Evolutionary conservation across 306 rosid species (phyloP), one percentile per base, ranked within the genome.

Genomic region (Cucurbita maxima): DNA sequence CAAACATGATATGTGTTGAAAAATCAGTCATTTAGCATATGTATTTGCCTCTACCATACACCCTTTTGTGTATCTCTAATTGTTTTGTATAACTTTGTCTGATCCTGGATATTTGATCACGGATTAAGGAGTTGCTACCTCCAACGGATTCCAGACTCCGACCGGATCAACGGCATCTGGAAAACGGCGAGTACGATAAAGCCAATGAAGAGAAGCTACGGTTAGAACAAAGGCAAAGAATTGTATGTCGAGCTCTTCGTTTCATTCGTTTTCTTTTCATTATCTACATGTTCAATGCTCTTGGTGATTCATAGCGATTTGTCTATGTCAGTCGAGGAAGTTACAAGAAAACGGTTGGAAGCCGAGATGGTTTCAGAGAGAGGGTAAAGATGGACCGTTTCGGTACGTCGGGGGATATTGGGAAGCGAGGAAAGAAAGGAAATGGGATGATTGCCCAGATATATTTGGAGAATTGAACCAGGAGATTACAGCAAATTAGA

Each of bases 81-180:
- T 69, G 57, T 69, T 78, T 85, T 76, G 81, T 86, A 82, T 90
- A 85, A 90, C 86, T 82, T 81, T 87, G 81, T 88, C 97, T 90
- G 90, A 90, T 93, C 80, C 85, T 43, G 87, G 91, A 84, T 90
- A 80, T 93, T 91, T 94, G 90, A 86, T 91, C 87, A 86, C 89
- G 90, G 92, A 86, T 93, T 85, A 86, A 94, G 99, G 99, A 87
- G 92, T 89, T 86, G 82, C 99, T 94, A 67, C 99, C 99, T 18
- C 95, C 99, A 76, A 94, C 99, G 72, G 99, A 94, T 86, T 94
- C 98, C 60, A 87, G 99, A 84, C 85, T 89, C 47, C 86, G 99
- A 78, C 99, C 99, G 0, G 99, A 94, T 82, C 99, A 94, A 75
- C 89, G 99, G 75, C 90, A 88, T 82, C 82, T 94, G 64, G 99